These are phyloP conservation scores for Schwanniomyces pseudopolymorphus DNA, from an alignment of 805 yeast species.

Conservation along the genomic window DNA sequence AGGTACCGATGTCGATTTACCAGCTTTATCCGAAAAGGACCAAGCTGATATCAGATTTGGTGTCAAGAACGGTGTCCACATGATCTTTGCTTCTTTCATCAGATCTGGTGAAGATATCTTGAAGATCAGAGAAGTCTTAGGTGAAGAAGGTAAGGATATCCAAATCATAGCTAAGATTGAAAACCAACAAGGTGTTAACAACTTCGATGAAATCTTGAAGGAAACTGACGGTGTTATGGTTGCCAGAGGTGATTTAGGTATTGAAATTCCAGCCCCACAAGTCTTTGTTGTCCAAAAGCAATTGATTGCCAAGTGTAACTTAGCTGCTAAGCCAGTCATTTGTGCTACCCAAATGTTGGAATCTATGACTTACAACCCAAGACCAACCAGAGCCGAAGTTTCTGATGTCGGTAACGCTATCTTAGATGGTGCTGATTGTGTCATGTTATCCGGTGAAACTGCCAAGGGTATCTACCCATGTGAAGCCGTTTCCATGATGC, in stretches of 20 bases:
- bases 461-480: slow-evolving; percentile 99
- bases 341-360: slow-evolving; percentile 99
- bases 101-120: slow-evolving; percentile 88
- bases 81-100: slow-evolving; percentile 98
- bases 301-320: slow-evolving; percentile 97
- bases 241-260: slow-evolving; percentile 99
- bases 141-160: slow-evolving; percentile 95
- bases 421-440: slow-evolving; percentile 99
- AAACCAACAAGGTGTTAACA: slow-evolving; percentile 99
- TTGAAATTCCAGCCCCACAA: slow-evolving; percentile 98
- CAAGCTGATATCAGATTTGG: slow-evolving; percentile 89
- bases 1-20: slow-evolving; percentile 97
- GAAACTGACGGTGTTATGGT: slow-evolving; percentile 99
- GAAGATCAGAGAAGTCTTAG: slow-evolving; percentile 90
- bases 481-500: slow-evolving; percentile 98
- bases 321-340: slow-evolving; percentile 98
- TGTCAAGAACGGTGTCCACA: slow-evolving; percentile 96
- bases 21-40: slow-evolving; percentile 97
- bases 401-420: slow-evolving; percentile 99
- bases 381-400: slow-evolving; percentile 99
- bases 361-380: slow-evolving; percentile 99
- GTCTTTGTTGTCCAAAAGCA: slow-evolving; percentile 98
- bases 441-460: slow-evolving; percentile 99
- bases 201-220: slow-evolving; percentile 91
- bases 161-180: slow-evolving; percentile 97